These are phyloP conservation scores for Trichoderma lentiforme DNA, from an alignment of 2,329 filamentous ascomycete genomes.

Conservation along the genomic window DNA sequence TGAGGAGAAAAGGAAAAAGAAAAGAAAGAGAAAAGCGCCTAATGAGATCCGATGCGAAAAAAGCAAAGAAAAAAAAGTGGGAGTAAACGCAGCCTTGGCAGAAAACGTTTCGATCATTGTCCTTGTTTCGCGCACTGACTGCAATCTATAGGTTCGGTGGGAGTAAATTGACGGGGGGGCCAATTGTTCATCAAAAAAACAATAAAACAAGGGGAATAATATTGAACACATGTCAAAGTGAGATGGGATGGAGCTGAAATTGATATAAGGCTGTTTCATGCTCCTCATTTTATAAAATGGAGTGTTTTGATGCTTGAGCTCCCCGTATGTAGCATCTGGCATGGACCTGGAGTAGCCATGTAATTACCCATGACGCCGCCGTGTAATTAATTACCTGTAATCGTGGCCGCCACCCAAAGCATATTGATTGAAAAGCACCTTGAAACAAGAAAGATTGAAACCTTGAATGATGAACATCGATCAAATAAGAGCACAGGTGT, in stretches of 20 bases:
- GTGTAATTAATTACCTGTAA: neutral
- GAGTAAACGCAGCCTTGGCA: neutral
- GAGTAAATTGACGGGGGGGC: neutral
- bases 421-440: neutral
- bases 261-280: slow-evolving; percentile 7
- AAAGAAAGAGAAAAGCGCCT: neutral
- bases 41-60: neutral
- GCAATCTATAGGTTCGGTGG: neutral
- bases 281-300: slow-evolving; percentile 8
- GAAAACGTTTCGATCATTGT: neutral
- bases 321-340: neutral
- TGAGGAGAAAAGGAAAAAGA: neutral
- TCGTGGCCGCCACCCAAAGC: neutral
- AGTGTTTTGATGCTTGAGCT: neutral
- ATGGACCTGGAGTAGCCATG: neutral
- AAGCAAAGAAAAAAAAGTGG: neutral
- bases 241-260: slow-evolving; percentile 6
- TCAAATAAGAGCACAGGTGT: neutral
- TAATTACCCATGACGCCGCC: neutral
- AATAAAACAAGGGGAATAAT: neutral
- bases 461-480: neutral
- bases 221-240: neutral
- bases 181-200: neutral
- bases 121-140: neutral
- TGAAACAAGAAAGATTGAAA: neutral